A percentile compares a stretch with the other conserved stretches of the same genome.
These are phyloP conservation scores for Thelonectria discophora DNA, from an alignment of 2,329 filamentous ascomycete species.

Conservation along the genomic window DNA sequence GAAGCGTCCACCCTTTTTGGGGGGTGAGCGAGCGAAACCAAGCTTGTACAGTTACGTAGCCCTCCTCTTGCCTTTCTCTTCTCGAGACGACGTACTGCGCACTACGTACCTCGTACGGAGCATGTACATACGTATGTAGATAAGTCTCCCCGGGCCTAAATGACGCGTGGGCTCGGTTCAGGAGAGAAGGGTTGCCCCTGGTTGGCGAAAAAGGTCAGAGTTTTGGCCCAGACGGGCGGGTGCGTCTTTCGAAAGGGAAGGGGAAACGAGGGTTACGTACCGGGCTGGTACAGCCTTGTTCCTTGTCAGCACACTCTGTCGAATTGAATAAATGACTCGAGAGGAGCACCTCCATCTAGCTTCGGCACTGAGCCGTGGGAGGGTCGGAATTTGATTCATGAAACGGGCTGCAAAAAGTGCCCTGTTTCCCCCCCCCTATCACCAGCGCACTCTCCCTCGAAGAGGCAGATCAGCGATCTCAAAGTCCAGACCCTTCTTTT, in stretches of 20 bases:
- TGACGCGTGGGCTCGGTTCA: slow-evolving; percentile 39
- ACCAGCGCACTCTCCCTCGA: too few relatives aligned
- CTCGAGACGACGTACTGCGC: too few relatives aligned
- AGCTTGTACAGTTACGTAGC: too few relatives aligned
- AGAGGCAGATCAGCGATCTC: slow-evolving; percentile 1
- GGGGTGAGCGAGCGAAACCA: too few relatives aligned
- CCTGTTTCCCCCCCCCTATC: too few relatives aligned
- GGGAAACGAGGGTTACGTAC: neutral
- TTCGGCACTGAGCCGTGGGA: neutral
- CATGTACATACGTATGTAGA: too few relatives aligned
- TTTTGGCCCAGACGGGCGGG: slow-evolving; percentile 9
- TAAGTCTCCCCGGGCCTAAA: slow-evolving; percentile 3
- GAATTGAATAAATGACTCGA: neutral
- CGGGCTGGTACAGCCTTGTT: neutral
- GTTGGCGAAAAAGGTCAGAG: slow-evolving; percentile 11
- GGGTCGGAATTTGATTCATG: neutral
- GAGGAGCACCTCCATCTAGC: neutral
- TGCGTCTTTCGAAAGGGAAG: too few relatives aligned
- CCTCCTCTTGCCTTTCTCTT: too few relatives aligned
- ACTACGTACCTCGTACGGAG: too few relatives aligned
- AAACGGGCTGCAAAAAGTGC: too few relatives aligned
- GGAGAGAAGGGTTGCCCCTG: slow-evolving; percentile 38
- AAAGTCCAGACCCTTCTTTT: neutral
- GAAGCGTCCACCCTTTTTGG: slow-evolving; percentile 13
- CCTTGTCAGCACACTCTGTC: slow-evolving; percentile 6